Base-by-base conservation (phyloP, 495 filamentous ascomycete species). In the Hypoxylon fuscum region DNA sequence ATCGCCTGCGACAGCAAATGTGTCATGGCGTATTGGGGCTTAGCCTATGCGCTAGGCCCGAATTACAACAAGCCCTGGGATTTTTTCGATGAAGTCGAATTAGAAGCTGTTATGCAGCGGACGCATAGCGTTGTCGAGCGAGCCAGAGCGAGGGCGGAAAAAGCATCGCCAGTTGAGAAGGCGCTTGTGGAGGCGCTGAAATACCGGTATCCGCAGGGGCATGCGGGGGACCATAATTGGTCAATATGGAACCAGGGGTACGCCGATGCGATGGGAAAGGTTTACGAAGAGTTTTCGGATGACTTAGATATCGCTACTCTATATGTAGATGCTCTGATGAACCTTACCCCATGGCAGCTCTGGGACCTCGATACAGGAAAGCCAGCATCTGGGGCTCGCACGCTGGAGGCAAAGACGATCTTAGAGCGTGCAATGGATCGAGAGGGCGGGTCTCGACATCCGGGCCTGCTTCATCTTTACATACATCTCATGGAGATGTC, bases 401-500 rank as follows among this genome's bases (percentile, higher is more conserved):
- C 87, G 1, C 54, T 87, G 3, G 85, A 90, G 37, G 78, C 78
- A 0, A 87, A 85, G 50, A 47, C 34, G 0, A 76, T 85, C 1
- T 74, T 91, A 15, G 85, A 90, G 29, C 67, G 60, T 3, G 81
- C 77, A 1, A 69, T 91, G 35, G 50, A 72, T 1, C 67, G 66
- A 5, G 67, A 78, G 5, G 76, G 74, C 3, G 75, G 75, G n/a
- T 64, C 74, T 2, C 43, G 58, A 8, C 85, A 90, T 55, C 86
- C 88, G 0, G 88, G 87, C 1, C 70, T 91, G 2, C 66, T 91
- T 18, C 88, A 91, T 66, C 70, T 89, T 1, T 90, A 90, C 57
- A 89, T 90, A 50, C 88, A 91, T 64, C 76, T 89, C 11, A 88
- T 89, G 84, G 88, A 91, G 66, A 90, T 90, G 87, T 90, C 87